These are phyloP conservation scores for Evernia prunastri DNA, from an alignment of 495 filamentous ascomycete genomes.

Conservation along the genomic window DNA sequence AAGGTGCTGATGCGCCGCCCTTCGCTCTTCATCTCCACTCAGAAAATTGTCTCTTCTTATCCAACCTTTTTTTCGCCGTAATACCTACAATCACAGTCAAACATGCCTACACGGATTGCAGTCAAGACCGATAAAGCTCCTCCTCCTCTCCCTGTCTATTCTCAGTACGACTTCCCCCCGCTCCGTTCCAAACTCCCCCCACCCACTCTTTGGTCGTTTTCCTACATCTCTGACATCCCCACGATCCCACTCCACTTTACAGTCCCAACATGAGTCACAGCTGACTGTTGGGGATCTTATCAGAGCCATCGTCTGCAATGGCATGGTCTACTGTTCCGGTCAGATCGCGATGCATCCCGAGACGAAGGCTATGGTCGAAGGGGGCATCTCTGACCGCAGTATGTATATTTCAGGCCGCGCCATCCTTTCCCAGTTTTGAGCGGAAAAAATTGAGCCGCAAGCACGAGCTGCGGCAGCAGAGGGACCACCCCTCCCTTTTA, in stretches of 20 bases:
- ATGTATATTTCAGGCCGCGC: no score
- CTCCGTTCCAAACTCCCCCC: no score
- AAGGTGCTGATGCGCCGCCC: background rate
- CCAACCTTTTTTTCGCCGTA: background rate
- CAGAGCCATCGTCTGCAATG: constrained; percentile 39
- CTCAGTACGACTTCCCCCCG: no score
- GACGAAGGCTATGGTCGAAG: constrained; percentile 45
- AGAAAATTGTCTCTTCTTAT: background rate
- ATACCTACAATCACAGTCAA: background rate
- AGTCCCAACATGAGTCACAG: no score
- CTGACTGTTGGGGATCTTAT: no score
- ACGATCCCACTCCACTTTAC: no score
- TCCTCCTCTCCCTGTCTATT: constrained; percentile 38
- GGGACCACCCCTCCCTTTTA: no score
- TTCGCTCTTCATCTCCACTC: background rate
- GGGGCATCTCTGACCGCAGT: constrained; percentile 49
- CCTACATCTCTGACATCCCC: no score
- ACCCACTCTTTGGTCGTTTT: no score
- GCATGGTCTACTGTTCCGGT: constrained; percentile 41
- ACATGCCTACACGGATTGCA: constrained; percentile 28
- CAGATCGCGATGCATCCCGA: constrained; percentile 45
- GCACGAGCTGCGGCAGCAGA: no score
- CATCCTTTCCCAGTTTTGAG: no score
- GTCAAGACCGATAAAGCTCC: constrained; percentile 37
- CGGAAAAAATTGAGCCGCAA: no score